Evolutionary conservation across 2,329 filamentous ascomycete genomes (phyloP).

Genomic region (Colletotrichum sublineola): DNA sequence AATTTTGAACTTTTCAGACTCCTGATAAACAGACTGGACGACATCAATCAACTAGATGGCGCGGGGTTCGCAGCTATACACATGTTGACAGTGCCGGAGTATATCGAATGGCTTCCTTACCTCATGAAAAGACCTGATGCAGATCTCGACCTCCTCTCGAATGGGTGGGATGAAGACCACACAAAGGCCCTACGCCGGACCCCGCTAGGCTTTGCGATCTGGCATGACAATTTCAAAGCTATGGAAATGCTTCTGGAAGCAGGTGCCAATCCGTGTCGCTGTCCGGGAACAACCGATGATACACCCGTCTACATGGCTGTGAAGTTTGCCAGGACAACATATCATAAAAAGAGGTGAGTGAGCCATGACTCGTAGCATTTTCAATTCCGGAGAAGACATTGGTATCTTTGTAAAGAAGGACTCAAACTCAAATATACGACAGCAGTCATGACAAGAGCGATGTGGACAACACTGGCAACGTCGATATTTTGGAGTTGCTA

Average conservation of each 20-base stretch:
- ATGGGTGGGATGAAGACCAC: background rate
- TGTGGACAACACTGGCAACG: constrained; percentile 8
- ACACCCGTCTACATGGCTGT: constrained; percentile 31
- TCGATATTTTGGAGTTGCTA: constrained; percentile 34
- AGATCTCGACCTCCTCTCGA: constrained; percentile 25
- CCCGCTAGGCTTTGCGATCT: constrained; percentile 44
- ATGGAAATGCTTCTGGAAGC: constrained; percentile 43
- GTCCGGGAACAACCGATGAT: constrained; percentile 2
- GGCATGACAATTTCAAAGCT: constrained; percentile 36
- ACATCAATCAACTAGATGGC: constrained; percentile 39
- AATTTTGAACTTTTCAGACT: constrained; percentile 42
- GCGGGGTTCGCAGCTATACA: constrained; percentile 41
- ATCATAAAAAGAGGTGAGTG: background rate
- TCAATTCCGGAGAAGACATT: background rate
- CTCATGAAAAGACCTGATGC: constrained; percentile 28
- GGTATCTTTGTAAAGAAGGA: too few relatives aligned
- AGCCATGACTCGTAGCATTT: rapidly evolving
- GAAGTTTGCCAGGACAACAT: background rate
- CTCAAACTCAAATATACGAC: background rate
- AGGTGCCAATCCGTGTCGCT: constrained; percentile 43
- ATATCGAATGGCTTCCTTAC: constrained; percentile 35
- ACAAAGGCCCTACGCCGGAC: constrained; percentile 18
- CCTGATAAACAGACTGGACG: background rate
- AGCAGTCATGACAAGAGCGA: background rate
- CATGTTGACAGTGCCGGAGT: constrained; percentile 39